Evolutionary conservation across 1,284 basidiomycete species (phyloP), one percentile per base, ranked within the genome.

Genomic region (Chondrostereum purpureum): DNA sequence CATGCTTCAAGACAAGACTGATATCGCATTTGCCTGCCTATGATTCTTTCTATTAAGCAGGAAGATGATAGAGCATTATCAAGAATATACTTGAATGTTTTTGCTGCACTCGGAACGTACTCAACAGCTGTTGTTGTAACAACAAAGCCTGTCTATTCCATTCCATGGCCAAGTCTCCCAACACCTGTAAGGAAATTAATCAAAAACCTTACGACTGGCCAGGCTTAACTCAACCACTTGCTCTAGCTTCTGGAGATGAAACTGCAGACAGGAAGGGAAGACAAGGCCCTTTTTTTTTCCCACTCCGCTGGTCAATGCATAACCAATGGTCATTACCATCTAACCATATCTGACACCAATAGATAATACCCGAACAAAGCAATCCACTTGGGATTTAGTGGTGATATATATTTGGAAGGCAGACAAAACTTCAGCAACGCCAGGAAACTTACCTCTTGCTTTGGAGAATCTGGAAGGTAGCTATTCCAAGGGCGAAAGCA

Each of bases 51-150:
- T n/a, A n/a, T n/a, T n/a, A n/a, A 0, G 75, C 64, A 2, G 72
- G 50, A 0, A 74, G 72, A 54, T 86, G 78, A 52, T 86, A 86
- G 14, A 47, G 56, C 44, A 83, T 86, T 42, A 21, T 44, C 13
- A n/a, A n/a, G 40, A 19, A 56, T 66, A 52, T 52, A 83, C 82
- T 65, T 54, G 43, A 78, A 82, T 3, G 83, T 80, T 43, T 62
- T 63, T 3, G 79, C 78, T 37, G 83, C 81, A 49, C 77, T 68
- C 13, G 74, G 69, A 1, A 69, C 73, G 51, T 73, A 75, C 55
- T 87, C 83, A 1, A 85, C 68, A 3, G 81, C 83, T 71, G 80
- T 84, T 53, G 65, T 70, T 1, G 79, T 82, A 13, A 82, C 66
- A 4, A 85, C 71, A 59, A 70, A 75, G 0, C 72, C 69, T 11